Percentiles rank a stretch among this genome's conserved stretches.
Evolutionary conservation across 139 green algal species (phyloP).

Genomic region (Deuterostichococcus epilithicus): DNA sequence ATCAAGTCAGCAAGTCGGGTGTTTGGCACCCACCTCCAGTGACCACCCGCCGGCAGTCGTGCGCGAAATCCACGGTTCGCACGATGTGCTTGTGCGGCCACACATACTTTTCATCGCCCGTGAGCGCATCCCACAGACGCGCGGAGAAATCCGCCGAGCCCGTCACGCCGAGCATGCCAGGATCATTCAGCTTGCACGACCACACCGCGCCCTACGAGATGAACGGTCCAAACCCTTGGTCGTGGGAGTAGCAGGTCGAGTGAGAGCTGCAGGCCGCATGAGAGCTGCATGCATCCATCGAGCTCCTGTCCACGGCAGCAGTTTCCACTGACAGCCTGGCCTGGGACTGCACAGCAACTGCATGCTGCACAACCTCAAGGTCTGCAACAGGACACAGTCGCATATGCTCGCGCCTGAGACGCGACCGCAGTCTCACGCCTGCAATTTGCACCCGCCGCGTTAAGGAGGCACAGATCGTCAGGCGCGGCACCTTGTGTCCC

Average conservation of each 20-base stretch:
- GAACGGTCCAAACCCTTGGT: not conserved
- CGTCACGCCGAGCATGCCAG: slow-evolving; percentile 84
- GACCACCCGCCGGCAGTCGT: slow-evolving; percentile 40
- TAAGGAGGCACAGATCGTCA: not conserved
- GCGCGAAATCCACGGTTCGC: slow-evolving; percentile 74
- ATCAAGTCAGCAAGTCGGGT: no score
- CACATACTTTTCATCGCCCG: slow-evolving; percentile 68
- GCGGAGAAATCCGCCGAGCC: slow-evolving; percentile 93
- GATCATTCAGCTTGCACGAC: slow-evolving; percentile 81
- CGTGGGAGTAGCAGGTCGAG: no score
- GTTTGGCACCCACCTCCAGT: slow-evolving; percentile 68
- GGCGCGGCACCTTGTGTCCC: slow-evolving; percentile 85
- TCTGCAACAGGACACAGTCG: no score
- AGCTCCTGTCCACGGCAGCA: no score
- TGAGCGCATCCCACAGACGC: slow-evolving; percentile 92
- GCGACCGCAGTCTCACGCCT: no score
- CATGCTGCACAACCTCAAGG: no score
- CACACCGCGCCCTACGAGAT: slow-evolving; percentile 85
- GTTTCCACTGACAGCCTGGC: no score
- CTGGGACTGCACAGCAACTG: no score
- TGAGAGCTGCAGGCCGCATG: no score
- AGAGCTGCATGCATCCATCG: no score
- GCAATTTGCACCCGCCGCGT: not conserved
- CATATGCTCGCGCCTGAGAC: no score
- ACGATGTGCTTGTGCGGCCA: slow-evolving; percentile 93